A percentile compares a stretch with the other conserved stretches of the same genome.
These are phyloP conservation scores for Epichloe sp. DNA, from an alignment of 2,329 filamentous ascomycete genomes.

Conservation along the genomic window DNA sequence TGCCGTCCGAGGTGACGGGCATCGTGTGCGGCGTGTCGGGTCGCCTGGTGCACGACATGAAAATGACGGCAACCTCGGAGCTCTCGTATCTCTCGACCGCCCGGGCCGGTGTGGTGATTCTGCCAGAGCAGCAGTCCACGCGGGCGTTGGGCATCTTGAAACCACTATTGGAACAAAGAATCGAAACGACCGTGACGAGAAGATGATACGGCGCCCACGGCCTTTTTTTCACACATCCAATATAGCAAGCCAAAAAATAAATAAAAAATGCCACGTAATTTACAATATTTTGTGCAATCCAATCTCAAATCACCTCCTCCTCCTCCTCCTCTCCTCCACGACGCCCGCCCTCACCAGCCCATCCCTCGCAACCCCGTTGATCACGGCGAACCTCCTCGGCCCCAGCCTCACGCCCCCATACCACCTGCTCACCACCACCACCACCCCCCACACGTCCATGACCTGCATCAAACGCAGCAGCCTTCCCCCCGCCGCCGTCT, in stretches of 20 bases:
- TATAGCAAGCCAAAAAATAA: no score
- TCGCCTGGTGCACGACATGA: conserved; percentile 60
- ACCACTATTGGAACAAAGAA: conserved; percentile 30
- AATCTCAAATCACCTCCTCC: not conserved
- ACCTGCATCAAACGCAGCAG: conserved; percentile 84
- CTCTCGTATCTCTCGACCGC: conserved; percentile 87
- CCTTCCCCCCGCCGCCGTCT: conserved; percentile 74
- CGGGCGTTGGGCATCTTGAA: conserved; percentile 59
- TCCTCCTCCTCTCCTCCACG: conserved; percentile 30
- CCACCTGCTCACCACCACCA: conserved; percentile 91
- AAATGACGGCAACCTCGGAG: conserved; percentile 46
- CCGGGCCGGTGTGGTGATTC: conserved; percentile 76
- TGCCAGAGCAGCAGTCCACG: conserved; percentile 60
- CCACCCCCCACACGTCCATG: conserved; percentile 80
- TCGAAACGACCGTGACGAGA: conserved; percentile 2
- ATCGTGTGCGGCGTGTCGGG: conserved; percentile 93
- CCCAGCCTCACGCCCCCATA: conserved; percentile 86
- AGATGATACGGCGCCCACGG: not conserved
- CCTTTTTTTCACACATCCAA: not conserved
- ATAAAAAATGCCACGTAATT: not conserved
- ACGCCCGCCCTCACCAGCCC: conserved; percentile 67
- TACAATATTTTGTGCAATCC: not conserved
- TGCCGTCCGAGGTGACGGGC: conserved; percentile 80
- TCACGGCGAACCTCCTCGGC: conserved; percentile 78
- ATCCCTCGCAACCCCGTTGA: conserved; percentile 77